Percentiles rank a stretch among this genome's conserved stretches.
Evolutionary conservation across 2,329 filamentous ascomycete species (phyloP).

Genomic region (Trichoderma asperellum): DNA sequence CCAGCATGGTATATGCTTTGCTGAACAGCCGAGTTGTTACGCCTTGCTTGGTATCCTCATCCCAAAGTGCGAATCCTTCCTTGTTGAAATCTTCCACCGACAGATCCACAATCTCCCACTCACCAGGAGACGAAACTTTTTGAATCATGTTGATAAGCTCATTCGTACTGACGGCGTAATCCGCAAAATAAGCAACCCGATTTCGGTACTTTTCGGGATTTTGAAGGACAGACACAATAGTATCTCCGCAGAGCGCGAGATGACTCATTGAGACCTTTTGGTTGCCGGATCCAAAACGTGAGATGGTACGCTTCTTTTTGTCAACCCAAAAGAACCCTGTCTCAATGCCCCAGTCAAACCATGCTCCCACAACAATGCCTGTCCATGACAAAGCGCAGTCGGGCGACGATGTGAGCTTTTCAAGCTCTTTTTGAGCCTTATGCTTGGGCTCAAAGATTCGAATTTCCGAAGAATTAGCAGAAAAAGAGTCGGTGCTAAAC

Average conservation of each 20-base stretch:
- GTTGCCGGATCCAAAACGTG: constrained; percentile 18
- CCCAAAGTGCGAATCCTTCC: constrained; percentile 10
- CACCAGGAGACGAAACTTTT: neutral
- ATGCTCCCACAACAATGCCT: constrained; percentile 31
- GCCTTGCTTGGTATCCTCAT: constrained; percentile 20
- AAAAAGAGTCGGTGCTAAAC: constrained; percentile 34
- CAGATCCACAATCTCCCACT: constrained; percentile 2
- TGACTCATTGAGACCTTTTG: constrained; percentile 15
- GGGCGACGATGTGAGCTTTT: constrained; percentile 5
- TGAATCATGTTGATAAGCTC: constrained; percentile 6
- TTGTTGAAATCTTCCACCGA: neutral
- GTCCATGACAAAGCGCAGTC: constrained; percentile 31
- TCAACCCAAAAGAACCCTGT: constrained; percentile 33
- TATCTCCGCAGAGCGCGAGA: neutral
- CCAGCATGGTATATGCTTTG: constrained; percentile 27
- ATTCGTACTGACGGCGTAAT: constrained; percentile 19
- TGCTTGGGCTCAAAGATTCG: constrained; percentile 31
- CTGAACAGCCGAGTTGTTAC: constrained; percentile 27
- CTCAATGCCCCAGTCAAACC: constrained; percentile 34
- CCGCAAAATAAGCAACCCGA: constrained; percentile 17
- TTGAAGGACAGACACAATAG: constrained; percentile 8
- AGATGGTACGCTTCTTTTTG: constrained; percentile 25
- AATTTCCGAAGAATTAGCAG: constrained; percentile 27
- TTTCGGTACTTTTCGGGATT: constrained; percentile 16
- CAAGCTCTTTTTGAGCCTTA: constrained; percentile 32